Evolutionary conservation across 2,329 filamentous ascomycete species (phyloP).

Genomic region (Lachnellula willkommii): DNA sequence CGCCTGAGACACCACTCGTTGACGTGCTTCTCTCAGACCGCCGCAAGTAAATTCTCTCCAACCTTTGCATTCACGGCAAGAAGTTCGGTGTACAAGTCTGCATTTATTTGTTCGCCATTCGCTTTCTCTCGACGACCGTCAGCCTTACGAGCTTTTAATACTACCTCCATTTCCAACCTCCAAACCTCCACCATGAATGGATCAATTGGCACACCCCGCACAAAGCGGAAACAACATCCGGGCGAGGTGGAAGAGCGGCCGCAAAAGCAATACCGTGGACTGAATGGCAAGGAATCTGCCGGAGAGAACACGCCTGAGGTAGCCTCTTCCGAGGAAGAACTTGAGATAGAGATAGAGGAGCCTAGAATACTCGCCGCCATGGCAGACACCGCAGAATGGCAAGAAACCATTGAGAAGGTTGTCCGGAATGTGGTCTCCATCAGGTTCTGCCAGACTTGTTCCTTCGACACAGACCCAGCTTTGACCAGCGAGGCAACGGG

Average conservation of each 20-base stretch:
- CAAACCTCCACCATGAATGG: slow-evolving; percentile 25
- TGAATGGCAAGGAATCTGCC: slow-evolving; percentile 32
- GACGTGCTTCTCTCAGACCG: slow-evolving; percentile 26
- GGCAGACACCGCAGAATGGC: slow-evolving; percentile 74
- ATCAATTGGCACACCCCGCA: slow-evolving; percentile 23
- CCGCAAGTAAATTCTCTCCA: slow-evolving; percentile 14
- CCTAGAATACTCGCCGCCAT: slow-evolving; percentile 36
- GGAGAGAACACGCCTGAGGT: slow-evolving; percentile 32
- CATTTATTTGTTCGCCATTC: not conserved
- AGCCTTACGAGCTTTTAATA: not conserved
- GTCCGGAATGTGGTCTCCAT: slow-evolving; percentile 98
- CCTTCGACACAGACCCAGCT: slow-evolving; percentile 95
- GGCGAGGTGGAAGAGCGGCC: slow-evolving; percentile 26
- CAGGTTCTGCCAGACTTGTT: slow-evolving; percentile 95
- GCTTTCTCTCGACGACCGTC: not conserved
- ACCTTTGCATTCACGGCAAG: slow-evolving; percentile 9
- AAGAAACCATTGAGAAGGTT: slow-evolving; percentile 88
- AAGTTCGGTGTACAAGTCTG: not conserved
- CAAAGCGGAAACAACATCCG: slow-evolving; percentile 32
- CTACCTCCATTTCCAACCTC: slow-evolving; percentile 2
- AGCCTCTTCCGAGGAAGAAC: slow-evolving; percentile 25
- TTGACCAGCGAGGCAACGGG: slow-evolving; percentile 93
- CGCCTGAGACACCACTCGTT: slow-evolving; percentile 30
- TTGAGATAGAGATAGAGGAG: slow-evolving; percentile 34
- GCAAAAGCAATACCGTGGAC: slow-evolving; percentile 29